Evolutionary conservation across 495 filamentous ascomycete genomes (phyloP).

Genomic region (Penicillium pancosmium): DNA sequence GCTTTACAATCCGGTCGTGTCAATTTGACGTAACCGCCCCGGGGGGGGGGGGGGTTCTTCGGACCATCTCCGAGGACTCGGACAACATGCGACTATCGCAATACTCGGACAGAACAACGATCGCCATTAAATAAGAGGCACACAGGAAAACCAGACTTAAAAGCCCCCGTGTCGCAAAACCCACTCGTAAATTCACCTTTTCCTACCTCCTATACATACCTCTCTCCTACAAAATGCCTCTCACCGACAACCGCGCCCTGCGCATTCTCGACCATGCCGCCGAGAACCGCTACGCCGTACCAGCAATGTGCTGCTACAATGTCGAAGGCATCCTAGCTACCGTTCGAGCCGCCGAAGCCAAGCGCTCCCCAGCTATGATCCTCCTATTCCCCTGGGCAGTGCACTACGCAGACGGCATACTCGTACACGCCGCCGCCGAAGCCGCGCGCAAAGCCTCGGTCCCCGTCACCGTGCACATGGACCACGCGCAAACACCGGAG

Average conservation of each 20-base stretch:
- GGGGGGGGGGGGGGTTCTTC: not conserved
- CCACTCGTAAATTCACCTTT: not conserved
- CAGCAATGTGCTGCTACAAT: constrained; percentile 85
- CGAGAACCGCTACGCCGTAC: constrained; percentile 67
- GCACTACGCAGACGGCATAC: constrained; percentile 65
- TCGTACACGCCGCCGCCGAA: constrained; percentile 65
- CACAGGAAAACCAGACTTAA: not conserved
- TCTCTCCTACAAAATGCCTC: constrained; percentile 39
- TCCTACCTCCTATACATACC: not conserved
- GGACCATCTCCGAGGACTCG: constrained; percentile 18
- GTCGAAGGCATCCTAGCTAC: constrained; percentile 80
- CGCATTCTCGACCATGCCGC: constrained; percentile 69
- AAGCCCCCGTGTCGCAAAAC: not conserved
- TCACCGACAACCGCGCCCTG: constrained; percentile 67
- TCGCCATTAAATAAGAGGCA: not conserved
- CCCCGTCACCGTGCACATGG: constrained; percentile 73
- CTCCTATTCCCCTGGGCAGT: constrained; percentile 87
- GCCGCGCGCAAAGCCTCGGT: constrained; percentile 66
- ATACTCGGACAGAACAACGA: constrained; percentile 12
- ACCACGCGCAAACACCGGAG: constrained; percentile 75
- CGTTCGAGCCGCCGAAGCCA: constrained; percentile 74
- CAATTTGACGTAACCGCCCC: constrained; percentile 16
- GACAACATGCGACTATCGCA: constrained; percentile 17
- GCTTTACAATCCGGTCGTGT: not conserved
- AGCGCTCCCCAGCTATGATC: constrained; percentile 75